Evolutionary conservation across 495 filamentous ascomycete genomes (phyloP).

Genomic region (Aspergillus biplanus): DNA sequence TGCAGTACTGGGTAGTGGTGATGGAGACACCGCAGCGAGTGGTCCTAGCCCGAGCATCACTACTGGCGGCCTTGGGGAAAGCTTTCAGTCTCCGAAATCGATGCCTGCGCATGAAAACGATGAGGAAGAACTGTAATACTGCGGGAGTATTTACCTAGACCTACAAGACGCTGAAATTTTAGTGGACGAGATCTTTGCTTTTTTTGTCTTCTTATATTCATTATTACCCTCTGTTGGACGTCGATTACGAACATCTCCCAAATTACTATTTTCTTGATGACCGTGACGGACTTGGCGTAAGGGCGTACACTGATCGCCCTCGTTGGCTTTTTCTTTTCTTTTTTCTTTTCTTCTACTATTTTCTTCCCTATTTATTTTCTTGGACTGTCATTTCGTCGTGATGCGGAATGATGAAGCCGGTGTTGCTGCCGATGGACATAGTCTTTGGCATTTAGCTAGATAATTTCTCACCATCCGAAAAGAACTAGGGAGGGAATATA

Average conservation of each 20-base stretch:
- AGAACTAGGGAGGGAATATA: constrained; percentile 11
- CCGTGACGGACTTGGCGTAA: constrained; percentile 28
- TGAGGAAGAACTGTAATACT: constrained; percentile 46
- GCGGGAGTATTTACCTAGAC: constrained; percentile 6
- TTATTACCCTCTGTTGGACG: background rate
- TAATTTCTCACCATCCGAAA: constrained; percentile 8
- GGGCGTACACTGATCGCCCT: constrained; percentile 13
- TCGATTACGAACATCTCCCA: background rate
- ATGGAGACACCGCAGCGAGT: constrained; percentile 8
- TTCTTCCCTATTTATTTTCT: background rate
- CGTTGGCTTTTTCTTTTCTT: constrained; percentile 11
- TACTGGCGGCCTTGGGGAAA: background rate
- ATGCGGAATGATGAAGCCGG: constrained; percentile 17
- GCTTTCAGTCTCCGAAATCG: constrained; percentile 16
- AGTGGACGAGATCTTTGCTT: constrained; percentile 2
- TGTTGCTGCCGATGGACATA: constrained; percentile 8
- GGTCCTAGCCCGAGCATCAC: background rate
- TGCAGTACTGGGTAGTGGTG: constrained; percentile 6
- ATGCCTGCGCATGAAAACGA: constrained; percentile 21
- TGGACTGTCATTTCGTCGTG: constrained; percentile 5
- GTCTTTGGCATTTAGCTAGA: constrained; percentile 16
- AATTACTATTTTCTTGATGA: constrained; percentile 17
- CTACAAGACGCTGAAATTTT: constrained; percentile 5
- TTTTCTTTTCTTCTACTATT: constrained; percentile 1
- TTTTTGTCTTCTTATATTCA: constrained; percentile 3